Evolutionary conservation across 495 filamentous ascomycete species (phyloP), one percentile per base, ranked within the genome.

Genomic region (Penicillium turbatum): DNA sequence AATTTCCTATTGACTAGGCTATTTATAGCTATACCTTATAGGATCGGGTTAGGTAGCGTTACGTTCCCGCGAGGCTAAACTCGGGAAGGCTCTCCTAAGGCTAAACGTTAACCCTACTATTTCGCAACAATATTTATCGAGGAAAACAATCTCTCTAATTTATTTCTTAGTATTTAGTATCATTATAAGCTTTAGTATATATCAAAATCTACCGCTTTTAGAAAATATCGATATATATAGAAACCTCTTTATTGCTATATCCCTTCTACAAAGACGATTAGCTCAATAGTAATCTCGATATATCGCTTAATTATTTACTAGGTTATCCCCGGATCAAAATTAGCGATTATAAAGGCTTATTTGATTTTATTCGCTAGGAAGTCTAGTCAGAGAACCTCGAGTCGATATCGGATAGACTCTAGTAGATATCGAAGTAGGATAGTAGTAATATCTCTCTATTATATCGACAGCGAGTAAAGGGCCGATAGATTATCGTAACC

Each of bases 401-500:
- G 51, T 32, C 51, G 51, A 54, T 54, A 34, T 40, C 42, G 43
- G 42, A 15, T 39, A 47, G 42, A 58, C 62, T 78, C 8, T 76
- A 67, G 72, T 55, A 70, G 8, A 50, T 76, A 17, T 56, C 71
- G 10, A 71, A 53, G 8, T 56, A 59, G 15, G 38, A 47, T 10
- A 49, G 55, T 26, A 48, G 46, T 2, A 65, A 74, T 41, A 67
- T 72, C 37, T 64, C 46, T 8, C 35, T 73, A 2, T 65, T 82
- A 6, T 66, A 77, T 45, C 55, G 59, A 16, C 78, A 82, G 53
- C 31, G 27, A 8, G 61, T 78, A 2, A 64, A 65, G 27, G 68
- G 69, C 11, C 78, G 81, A 1, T 41, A 61, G 1, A 77, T 84
- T 11, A 26, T 79, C 12, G 31, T 74, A 6, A 71, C 69, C 3